These are phyloP conservation scores for Yamadazyma oceani DNA, from an alignment of 1,139 yeast species.

Conservation along the genomic window DNA sequence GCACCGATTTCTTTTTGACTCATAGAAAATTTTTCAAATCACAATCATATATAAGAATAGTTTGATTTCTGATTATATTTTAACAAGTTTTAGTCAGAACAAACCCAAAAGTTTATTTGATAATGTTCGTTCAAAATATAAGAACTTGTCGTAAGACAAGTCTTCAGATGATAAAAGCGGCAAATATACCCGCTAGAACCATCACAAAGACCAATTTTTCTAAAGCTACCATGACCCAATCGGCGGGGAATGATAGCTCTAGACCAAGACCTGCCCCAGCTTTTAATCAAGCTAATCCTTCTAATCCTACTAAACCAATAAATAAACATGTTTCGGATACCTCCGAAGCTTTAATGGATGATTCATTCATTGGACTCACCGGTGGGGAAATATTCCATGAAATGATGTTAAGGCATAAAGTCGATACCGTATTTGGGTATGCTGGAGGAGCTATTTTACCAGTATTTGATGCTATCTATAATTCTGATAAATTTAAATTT, in stretches of 20 bases:
- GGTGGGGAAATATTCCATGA: constrained; percentile 99
- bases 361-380: constrained; percentile 86
- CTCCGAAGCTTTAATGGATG: constrained; percentile 52
- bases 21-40: constrained; percentile 17
- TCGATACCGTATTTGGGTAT: constrained; percentile 91
- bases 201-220: constrained; percentile 34
- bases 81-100: too few relatives aligned
- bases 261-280: constrained; percentile 45
- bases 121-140: constrained; percentile 15
- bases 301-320: constrained; percentile 12
- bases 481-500: constrained; percentile 84
- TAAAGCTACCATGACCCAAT: constrained; percentile 36
- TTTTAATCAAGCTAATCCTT: constrained; percentile 27
- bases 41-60: constrained; percentile 4
- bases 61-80: too few relatives aligned
- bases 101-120: too few relatives aligned
- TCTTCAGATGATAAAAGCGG: constrained; percentile 1
- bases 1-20: constrained; percentile 12
- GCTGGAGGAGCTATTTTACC: constrained; percentile 99
- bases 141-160: constrained; percentile 8
- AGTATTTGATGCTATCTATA: constrained; percentile 94
- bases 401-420: constrained; percentile 96
- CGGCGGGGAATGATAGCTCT: constrained; percentile 14
- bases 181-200: constrained; percentile 19
- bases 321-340: constrained; percentile 14